Conservation (phyloP, 305 asterid genomes). For the Caryopteris hybrid region DNA sequence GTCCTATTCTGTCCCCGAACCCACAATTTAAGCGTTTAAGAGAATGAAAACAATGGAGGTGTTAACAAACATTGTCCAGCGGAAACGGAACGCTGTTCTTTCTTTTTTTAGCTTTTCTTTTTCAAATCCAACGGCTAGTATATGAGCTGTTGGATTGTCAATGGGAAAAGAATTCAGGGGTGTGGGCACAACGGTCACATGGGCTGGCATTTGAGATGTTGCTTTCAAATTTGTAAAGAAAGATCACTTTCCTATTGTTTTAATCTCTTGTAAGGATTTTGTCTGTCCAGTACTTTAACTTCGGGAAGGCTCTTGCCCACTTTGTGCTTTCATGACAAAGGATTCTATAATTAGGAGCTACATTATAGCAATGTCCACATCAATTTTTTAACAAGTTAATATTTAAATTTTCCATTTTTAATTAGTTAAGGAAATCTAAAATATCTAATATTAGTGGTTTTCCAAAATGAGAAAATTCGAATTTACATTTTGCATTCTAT, state of each 20-base stretch:
- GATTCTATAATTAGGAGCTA: no score
- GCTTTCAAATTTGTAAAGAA: conserved; percentile 38
- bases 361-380: no score
- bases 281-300: not conserved
- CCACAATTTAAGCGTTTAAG: conserved; percentile 14
- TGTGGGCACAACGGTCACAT: conserved; percentile 61
- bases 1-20: conserved; percentile 9
- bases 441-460: no score
- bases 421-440: no score
- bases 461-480: no score
- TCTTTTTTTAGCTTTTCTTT: conserved; percentile 10
- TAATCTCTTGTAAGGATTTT: not conserved
- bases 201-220: conserved; percentile 34
- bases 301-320: not conserved
- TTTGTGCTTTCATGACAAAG: not conserved
- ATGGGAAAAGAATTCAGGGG: conserved; percentile 9
- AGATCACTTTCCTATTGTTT: not conserved
- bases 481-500: no score
- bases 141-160: conserved; percentile 41
- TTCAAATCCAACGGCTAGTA: conserved; percentile 79
- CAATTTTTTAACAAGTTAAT: no score
- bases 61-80: conserved; percentile 14
- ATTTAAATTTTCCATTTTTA: no score
- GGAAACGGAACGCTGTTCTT: conserved; percentile 11
- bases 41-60: not conserved